Conservation (phyloP, 2,329 filamentous ascomycete genomes). For the Penicillium sp. region DNA sequence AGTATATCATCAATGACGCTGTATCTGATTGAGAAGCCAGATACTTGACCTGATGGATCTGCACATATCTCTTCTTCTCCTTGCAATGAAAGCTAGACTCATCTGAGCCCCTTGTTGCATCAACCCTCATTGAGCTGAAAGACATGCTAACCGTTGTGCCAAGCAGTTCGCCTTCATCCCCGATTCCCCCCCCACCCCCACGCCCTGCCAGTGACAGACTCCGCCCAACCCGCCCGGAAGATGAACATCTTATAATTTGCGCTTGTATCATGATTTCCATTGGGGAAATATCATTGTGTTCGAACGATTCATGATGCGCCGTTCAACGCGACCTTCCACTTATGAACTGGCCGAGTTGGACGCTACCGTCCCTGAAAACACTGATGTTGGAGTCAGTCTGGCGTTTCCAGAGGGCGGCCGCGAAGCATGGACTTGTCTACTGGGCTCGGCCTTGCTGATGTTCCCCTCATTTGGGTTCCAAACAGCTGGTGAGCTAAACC, state of each 20-base stretch:
- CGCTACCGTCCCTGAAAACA: constrained; percentile 4
- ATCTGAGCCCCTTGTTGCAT: too few species aligned
- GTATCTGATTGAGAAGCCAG: neutral
- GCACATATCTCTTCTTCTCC: neutral
- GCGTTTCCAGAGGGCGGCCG: constrained; percentile 38
- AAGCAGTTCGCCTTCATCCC: neutral
- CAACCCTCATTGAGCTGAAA: too few species aligned
- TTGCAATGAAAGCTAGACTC: neutral
- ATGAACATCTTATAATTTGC: neutral
- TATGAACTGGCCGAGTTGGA: constrained; percentile 16
- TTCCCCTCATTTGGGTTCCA: constrained; percentile 53
- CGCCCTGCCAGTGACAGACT: constrained; percentile 18
- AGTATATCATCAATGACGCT: constrained; percentile 51
- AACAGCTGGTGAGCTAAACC: constrained; percentile 34
- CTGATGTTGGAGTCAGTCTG: constrained; percentile 18
- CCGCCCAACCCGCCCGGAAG: neutral
- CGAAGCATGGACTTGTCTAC: constrained; percentile 40
- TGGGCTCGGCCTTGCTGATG: constrained; percentile 42
- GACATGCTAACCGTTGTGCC: neutral
- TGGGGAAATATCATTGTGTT: neutral
- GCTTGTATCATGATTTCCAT: neutral
- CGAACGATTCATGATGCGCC: constrained; percentile 8
- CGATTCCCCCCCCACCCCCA: neutral
- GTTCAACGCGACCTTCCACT: neutral
- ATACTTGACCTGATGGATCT: too few species aligned